Percentiles rank a stretch among this genome's conserved stretches.
phyloP scores from a whole-genome alignment of 2,329 filamentous ascomycete genomes.

The Cadophora sp. region DNA sequence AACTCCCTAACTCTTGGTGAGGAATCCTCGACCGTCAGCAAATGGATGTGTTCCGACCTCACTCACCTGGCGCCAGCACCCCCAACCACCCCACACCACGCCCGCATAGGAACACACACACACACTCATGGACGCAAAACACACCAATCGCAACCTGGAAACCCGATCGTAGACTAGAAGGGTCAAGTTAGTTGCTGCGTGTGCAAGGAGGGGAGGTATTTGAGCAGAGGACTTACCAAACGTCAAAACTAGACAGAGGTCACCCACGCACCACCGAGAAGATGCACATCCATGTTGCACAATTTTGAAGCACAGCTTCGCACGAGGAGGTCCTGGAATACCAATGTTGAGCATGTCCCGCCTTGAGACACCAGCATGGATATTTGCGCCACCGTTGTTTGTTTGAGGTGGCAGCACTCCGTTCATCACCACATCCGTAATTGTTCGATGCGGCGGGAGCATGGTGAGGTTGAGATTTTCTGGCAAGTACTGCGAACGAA shows the following conservation, averaged over 20 bases:
- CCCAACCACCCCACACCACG: not conserved
- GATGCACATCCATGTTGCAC: conserved; percentile 1
- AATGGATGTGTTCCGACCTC: conserved; percentile 9
- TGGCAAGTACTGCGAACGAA: not conserved
- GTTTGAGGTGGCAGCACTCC: not conserved
- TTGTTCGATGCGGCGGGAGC: not conserved
- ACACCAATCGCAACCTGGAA: not conserved
- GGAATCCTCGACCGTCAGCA: conserved; percentile 2
- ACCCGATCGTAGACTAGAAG: not conserved
- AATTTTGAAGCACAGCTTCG: not conserved
- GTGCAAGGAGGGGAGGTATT: too few relatives aligned
- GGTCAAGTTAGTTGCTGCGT: not conserved
- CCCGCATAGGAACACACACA: not conserved
- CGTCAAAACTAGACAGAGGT: not conserved
- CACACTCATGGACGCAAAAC: not conserved
- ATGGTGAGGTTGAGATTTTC: not conserved
- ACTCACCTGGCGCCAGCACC: conserved; percentile 10
- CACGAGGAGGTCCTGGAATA: not conserved
- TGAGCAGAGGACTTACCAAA: not conserved
- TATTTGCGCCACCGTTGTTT: not conserved
- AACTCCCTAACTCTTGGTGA: conserved; percentile 7
- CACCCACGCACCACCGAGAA: not conserved
- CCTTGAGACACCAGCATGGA: not conserved
- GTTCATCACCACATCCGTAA: not conserved
- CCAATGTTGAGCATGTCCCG: not conserved